Evolutionary conservation across 805 yeast species (phyloP).

Genomic region (Kuraishia hungarica): DNA sequence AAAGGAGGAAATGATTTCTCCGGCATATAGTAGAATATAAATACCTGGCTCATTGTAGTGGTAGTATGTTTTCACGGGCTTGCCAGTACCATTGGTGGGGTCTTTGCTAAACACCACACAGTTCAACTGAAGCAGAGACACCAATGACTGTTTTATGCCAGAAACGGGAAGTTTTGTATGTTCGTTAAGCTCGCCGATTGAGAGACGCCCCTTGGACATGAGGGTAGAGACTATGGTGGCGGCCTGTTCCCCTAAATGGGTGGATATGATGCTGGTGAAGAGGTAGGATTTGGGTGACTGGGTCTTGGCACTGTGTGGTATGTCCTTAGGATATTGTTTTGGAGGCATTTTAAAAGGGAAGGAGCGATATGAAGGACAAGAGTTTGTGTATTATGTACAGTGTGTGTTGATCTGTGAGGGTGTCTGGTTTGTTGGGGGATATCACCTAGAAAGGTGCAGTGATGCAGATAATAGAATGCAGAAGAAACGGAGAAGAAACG

Average conservation of each 20-base stretch:
- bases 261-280: constrained; percentile 41
- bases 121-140: constrained; percentile 69
- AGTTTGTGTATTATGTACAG: no score
- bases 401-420: neutral
- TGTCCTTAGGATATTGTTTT: neutral
- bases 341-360: neutral
- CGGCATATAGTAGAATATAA: constrained; percentile 60
- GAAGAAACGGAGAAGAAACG: neutral
- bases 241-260: constrained; percentile 67
- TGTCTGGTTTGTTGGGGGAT: neutral
- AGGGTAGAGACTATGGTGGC: constrained; percentile 51
- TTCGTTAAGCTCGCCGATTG: constrained; percentile 42
- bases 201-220: constrained; percentile 59
- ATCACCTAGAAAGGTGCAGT: neutral
- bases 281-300: constrained; percentile 58
- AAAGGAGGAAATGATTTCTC: constrained; percentile 57
- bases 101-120: constrained; percentile 53
- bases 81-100: constrained; percentile 25
- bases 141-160: constrained; percentile 56
- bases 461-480: neutral
- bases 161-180: constrained; percentile 37
- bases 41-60: constrained; percentile 57
- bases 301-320: constrained; percentile 25
- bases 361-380: no score
- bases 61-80: constrained; percentile 34